Evolutionary conservation across 2,329 filamentous ascomycete species (phyloP).

Genomic region (Xylariaceae sp.): DNA sequence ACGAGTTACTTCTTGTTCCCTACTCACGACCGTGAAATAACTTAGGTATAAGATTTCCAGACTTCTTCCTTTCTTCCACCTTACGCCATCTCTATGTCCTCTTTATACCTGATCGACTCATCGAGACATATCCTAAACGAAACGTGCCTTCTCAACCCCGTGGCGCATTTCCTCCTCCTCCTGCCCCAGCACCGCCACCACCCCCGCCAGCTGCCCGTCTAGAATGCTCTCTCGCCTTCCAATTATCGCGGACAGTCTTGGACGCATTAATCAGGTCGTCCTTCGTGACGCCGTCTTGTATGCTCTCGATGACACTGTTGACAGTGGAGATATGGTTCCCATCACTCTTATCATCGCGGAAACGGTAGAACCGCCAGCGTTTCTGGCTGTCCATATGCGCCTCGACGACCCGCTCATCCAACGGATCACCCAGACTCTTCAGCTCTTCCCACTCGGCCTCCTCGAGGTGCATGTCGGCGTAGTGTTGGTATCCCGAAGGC

Average conservation of each 20-base stretch:
- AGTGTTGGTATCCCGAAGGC: constrained; percentile 57
- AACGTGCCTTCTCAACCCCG: too few species aligned
- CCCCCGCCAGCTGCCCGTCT: too few species aligned
- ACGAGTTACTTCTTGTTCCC: too few species aligned
- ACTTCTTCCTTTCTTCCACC: too few species aligned
- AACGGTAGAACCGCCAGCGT: constrained; percentile 82
- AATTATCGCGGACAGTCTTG: constrained; percentile 69
- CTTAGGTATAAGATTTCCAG: too few species aligned
- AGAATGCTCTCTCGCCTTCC: constrained; percentile 60
- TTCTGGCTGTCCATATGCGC: constrained; percentile 74
- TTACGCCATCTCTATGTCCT: too few species aligned
- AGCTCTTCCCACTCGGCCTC: constrained; percentile 78
- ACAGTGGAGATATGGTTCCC: constrained; percentile 87
- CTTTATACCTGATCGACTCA: too few species aligned
- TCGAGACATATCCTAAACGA: too few species aligned
- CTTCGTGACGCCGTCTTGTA: constrained; percentile 78
- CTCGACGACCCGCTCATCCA: constrained; percentile 88
- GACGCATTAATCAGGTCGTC: constrained; percentile 71
- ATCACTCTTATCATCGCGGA: constrained; percentile 88
- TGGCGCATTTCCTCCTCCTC: too few species aligned
- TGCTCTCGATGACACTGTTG: constrained; percentile 82
- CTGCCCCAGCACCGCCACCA: too few species aligned
- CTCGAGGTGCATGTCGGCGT: constrained; percentile 64
- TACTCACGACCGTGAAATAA: too few species aligned
- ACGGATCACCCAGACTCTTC: constrained; percentile 66